These are phyloP conservation scores for Helicostylum pulchrum DNA, from an alignment of 192 early-diverging fungal genomes.

Conservation along the genomic window DNA sequence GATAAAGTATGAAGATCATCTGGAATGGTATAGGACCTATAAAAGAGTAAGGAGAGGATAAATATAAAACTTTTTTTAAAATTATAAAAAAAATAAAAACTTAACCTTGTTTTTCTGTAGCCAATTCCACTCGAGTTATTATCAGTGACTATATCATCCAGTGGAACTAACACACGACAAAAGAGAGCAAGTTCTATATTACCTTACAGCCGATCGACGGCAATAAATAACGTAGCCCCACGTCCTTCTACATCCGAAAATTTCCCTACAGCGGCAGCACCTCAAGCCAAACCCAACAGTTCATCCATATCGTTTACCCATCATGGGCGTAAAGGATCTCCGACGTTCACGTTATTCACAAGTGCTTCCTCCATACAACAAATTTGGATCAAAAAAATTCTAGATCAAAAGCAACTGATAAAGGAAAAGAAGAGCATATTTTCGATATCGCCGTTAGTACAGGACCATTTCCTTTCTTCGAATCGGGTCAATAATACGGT, in stretches of 20 bases:
- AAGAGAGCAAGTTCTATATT: conserved; percentile 29
- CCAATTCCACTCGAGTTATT: conserved; percentile 86
- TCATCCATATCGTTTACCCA: conserved; percentile 74
- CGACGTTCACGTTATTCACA: conserved; percentile 67
- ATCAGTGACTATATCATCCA: conserved; percentile 29
- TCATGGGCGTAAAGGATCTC: conserved; percentile 63
- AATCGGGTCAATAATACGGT: conserved; percentile 55
- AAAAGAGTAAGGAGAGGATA: conserved; percentile 36
- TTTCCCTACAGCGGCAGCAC: not conserved
- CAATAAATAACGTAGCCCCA: not conserved
- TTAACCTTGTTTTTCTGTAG: conserved; percentile 13
- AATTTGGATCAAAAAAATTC: conserved; percentile 83
- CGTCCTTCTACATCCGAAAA: not conserved
- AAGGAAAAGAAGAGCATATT: conserved; percentile 40
- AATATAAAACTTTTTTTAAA: conserved; percentile 12
- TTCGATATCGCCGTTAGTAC: conserved; percentile 49
- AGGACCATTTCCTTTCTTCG: conserved; percentile 41
- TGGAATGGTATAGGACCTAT: conserved; percentile 62
- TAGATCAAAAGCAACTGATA: conserved; percentile 52
- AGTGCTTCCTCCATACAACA: conserved; percentile 65
- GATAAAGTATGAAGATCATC: conserved; percentile 56
- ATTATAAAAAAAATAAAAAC: not conserved
- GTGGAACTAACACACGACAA: conserved; percentile 14
- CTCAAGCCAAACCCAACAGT: conserved; percentile 16
- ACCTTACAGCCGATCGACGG: conserved; percentile 24